Evolutionary conservation across 768 basidiomycete genomes (phyloP).

Genomic region (Naganishia vishniacii): DNA sequence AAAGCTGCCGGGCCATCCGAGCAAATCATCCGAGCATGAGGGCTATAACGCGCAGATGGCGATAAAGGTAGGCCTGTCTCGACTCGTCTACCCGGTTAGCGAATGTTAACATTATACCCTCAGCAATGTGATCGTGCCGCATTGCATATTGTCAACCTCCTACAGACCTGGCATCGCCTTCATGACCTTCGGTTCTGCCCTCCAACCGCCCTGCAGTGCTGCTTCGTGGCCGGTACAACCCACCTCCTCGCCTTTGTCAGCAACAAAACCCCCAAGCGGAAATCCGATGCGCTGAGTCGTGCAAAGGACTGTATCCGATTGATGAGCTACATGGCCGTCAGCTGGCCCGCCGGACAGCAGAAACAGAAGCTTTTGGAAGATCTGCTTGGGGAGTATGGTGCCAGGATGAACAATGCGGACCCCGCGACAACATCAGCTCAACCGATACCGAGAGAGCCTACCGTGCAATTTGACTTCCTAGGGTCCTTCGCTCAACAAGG

Average conservation of each 20-base stretch:
- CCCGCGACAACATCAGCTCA: not conserved
- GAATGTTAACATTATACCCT: not conserved
- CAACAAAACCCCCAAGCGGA: slow-evolving; percentile 29
- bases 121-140: slow-evolving; percentile 37
- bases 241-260: slow-evolving; percentile 34
- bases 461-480: not conserved
- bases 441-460: not conserved
- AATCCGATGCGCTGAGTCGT: slow-evolving; percentile 28
- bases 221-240: slow-evolving; percentile 37
- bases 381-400: slow-evolving; percentile 28
- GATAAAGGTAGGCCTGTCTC: slow-evolving; percentile 38
- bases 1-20: slow-evolving; percentile 23
- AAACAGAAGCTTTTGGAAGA: slow-evolving; percentile 27
- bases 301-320: slow-evolving; percentile 33
- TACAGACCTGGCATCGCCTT: slow-evolving; percentile 33
- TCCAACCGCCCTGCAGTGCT: slow-evolving; percentile 33
- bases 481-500: slow-evolving; percentile 4
- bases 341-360: slow-evolving; percentile 34
- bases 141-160: slow-evolving; percentile 28
- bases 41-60: slow-evolving; percentile 29
- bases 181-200: slow-evolving; percentile 33
- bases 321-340: slow-evolving; percentile 33
- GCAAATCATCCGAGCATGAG: slow-evolving; percentile 14
- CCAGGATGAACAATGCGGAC: not conserved
- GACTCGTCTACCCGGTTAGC: not conserved